phyloP scores from a whole-genome alignment of 169 alveolate species.

The Plasmodium cynomolgi region DNA sequence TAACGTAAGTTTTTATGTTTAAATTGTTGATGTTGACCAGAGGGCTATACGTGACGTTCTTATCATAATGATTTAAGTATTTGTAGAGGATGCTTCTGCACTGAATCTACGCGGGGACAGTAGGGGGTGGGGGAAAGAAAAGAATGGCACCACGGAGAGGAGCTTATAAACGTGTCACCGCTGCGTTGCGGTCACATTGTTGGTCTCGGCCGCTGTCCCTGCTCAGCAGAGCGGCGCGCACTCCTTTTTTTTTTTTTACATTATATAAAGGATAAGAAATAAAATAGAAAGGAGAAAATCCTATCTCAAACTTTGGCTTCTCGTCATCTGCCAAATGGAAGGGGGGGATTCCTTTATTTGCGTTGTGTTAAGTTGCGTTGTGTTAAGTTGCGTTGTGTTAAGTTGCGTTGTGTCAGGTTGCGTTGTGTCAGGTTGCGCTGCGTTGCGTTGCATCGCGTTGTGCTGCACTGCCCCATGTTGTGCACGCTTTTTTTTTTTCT shows the following conservation, averaged over 20 bases:
- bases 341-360: neutral
- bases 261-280: constrained; percentile 61
- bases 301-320: constrained; percentile 64
- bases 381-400: neutral
- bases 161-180: neutral
- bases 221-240: neutral
- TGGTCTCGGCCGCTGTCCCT: neutral
- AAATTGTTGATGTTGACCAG: constrained; percentile 26
- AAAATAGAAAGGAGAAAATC: constrained; percentile 65
- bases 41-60: neutral
- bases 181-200: neutral
- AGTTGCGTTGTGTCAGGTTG: neutral
- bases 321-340: constrained; percentile 42
- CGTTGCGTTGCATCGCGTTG: neutral
- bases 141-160: neutral
- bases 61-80: constrained; percentile 17
- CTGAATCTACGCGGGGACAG: constrained; percentile 31
- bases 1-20: constrained; percentile 54
- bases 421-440: neutral
- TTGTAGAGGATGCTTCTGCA: constrained; percentile 67
- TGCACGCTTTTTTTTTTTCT: neutral
- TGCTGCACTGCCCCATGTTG: neutral
- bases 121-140: neutral
- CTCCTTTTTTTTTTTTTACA: constrained; percentile 22
- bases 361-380: neutral